Base-by-base conservation (phyloP, 2,329 filamentous ascomycete species). In the Hypoxylon sp. region DNA sequence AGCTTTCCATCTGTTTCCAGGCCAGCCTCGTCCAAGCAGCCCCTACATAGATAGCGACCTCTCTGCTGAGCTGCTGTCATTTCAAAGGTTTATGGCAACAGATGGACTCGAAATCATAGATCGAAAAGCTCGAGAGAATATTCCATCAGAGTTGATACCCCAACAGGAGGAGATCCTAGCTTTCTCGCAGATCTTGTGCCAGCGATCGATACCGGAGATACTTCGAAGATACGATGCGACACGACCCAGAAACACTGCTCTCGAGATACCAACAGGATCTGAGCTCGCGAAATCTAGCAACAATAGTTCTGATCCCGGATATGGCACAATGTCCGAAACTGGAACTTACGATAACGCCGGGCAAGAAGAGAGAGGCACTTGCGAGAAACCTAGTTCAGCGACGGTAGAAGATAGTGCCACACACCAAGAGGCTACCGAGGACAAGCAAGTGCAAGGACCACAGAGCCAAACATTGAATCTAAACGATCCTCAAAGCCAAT, bases 1-100 rank as follows among this genome's bases (percentile, higher is more conserved):
- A 60, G n/a, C 59, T 67, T 37, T 59, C 64, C 6, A 58, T 24
- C 43, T 69, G 7, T 69, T 69, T 30, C 64, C 64, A 15, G 59
- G 13, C 19, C 37, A 59, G 6, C 39, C 30, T 19, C 17, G n/a
- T 41, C 37, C 37, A 5, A 10, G 19, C 7, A 41, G 37, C 37
- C 37, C 37, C 6, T 41, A 41, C 11, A 19, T 19, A 17, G 37
- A 41, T n/a, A 19, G 37, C 37, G n/a, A 13, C n/a, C n/a, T 41
- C 3, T 41, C 37, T 4, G 37, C 37, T 8, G 37, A 41, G 6
- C n/a, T 41, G 17, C 6, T 41, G 10, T 41, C 37, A 19, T 41
- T 41, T n/a, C 7, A 41, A 41, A 19, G 2, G 37, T 41, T 41
- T 10, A 41, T 41, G 37, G 37, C 4, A 10, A 41, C 37, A 19